Base-by-base conservation (phyloP, 345 rosid genomes). In the Euphorbia pulcherrima region DNA sequence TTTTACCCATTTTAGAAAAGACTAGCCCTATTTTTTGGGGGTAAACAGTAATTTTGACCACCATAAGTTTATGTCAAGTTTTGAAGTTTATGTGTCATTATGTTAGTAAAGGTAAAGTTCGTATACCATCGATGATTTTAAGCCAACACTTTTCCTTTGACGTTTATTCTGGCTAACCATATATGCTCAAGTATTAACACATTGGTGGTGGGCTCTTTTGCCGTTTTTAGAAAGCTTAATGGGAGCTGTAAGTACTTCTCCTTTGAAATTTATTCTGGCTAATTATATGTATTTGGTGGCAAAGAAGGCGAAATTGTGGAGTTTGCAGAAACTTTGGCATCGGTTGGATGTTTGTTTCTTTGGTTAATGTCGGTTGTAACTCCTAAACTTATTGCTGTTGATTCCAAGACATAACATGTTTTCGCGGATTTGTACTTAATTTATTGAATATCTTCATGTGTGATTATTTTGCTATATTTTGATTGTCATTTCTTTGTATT, bases 211-310 rank as follows among this genome's bases (percentile, higher is more conserved):
- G 0, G 97, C 99, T 23, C 87, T 86, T 51, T 80, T 94, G 20
- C 99, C 99, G 0, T 94, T 94, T 78, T 79, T 94, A 0, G 96
- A 84, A 92, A 94, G 96, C 77, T 88, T 89, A 18, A 88, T 93
- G 0, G 99, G 97, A 59, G 99, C 96, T 2, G 70, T 91, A 65
- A 89, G 97, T 80, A 88, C 91, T n/a, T 84, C 91, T 68, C 99
- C 97, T 5, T 84, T 94, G 3, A 91, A 97, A 56, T 94, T 94
- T 76, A 89, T 94, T 47, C 84, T 94, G 1, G 96, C 97, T n/a
- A 88, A 89, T 77, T 97, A 91, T 74, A 89, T 94, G 99, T 89
- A 85, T 62, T 59, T 89, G 37, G 72, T 70, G 50, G 97, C 96
- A 28, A 89, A 77, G 83, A 68, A 52, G 70, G 74, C 65, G 73